Percentiles rank a stretch among this genome's conserved stretches.
Evolutionary conservation across 2,329 filamentous ascomycete genomes (phyloP).

Genomic region (Beauveria pseudobassiana): DNA sequence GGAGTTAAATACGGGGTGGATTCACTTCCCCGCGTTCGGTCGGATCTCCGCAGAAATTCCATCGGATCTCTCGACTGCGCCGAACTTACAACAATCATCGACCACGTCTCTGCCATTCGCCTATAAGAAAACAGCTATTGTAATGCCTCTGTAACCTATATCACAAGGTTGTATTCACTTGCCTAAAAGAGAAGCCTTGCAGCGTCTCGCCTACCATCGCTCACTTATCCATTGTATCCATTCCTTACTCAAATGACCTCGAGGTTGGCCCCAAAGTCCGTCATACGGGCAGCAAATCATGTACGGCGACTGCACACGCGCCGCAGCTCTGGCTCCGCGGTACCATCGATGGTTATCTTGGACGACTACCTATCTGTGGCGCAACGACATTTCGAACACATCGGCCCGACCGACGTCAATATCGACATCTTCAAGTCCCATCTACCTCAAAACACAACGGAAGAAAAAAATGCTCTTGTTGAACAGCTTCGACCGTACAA

Average conservation of each 20-base stretch:
- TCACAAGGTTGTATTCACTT: neutral
- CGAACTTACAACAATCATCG: neutral
- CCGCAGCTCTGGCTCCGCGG: neutral
- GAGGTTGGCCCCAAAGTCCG: neutral
- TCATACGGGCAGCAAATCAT: neutral
- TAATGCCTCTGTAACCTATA: neutral
- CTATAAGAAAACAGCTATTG: neutral
- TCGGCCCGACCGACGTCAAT: slow-evolving; percentile 38
- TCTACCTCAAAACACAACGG: slow-evolving; percentile 54
- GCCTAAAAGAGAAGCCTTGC: too few species aligned
- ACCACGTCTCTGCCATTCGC: neutral
- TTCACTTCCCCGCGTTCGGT: neutral
- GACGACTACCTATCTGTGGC: slow-evolving; percentile 64
- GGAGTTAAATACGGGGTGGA: neutral
- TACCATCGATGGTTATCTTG: slow-evolving; percentile 46
- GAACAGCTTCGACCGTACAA: slow-evolving; percentile 51
- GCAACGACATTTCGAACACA: slow-evolving; percentile 43
- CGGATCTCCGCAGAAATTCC: slow-evolving; percentile 1
- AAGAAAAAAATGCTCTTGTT: slow-evolving; percentile 48
- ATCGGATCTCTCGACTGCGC: neutral
- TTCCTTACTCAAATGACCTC: neutral
- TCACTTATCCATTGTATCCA: neutral
- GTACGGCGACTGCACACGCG: neutral
- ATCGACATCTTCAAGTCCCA: slow-evolving; percentile 39
- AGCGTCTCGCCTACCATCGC: neutral